Evolutionary conservation across 2,329 filamentous ascomycete genomes (phyloP), one percentile per base, ranked within the genome.

Genomic region (Neonectria hederae): DNA sequence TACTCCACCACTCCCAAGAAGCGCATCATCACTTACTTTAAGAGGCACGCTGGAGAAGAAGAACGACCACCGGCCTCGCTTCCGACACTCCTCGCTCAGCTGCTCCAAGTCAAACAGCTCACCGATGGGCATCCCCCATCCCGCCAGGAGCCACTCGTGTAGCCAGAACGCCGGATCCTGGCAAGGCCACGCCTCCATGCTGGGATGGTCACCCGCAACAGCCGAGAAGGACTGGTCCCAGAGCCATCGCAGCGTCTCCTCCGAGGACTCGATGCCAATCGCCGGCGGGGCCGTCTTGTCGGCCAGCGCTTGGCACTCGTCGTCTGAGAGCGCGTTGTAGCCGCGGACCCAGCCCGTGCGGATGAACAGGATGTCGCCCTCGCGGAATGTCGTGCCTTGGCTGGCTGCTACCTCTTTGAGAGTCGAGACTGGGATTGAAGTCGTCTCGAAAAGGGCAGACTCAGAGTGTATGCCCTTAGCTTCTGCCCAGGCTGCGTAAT

Each of bases 171-270:
- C 63, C 68, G 71, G 54, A 64, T 73, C 59, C 3, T 66, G 68
- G 17, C 69, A 73, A 0, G 81, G 80, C 40, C 81, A 83, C 4
- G 83, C 83, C 74, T 89, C 87, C 65, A 86, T 84, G 19, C 76
- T 69, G 4, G 86, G 83, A 59, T 82, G 81, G 63, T 90, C 87
- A 0, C 86, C 85, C 0, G 84, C 87, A 0, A 88, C 83, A 5
- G 87, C 87, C 0, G 85, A 78, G 67, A 89, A 87, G n/a, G 58
- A 65, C 0, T 83, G 80, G 65, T 88, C 82, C 86, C 86, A 89
- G 46, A 89, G 76, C 86, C 87, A 90, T 52, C 82, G 79, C 17
- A 88, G 77, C 21, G 82, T 82, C 5, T 80, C 81, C 46, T 82
- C 78, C 11, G 81, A 82, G 2, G 83, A 82, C 57, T 85, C 81